These are phyloP conservation scores for Arbutus unedo DNA, from an alignment of 148 eudicot species.

Conservation along the genomic window DNA sequence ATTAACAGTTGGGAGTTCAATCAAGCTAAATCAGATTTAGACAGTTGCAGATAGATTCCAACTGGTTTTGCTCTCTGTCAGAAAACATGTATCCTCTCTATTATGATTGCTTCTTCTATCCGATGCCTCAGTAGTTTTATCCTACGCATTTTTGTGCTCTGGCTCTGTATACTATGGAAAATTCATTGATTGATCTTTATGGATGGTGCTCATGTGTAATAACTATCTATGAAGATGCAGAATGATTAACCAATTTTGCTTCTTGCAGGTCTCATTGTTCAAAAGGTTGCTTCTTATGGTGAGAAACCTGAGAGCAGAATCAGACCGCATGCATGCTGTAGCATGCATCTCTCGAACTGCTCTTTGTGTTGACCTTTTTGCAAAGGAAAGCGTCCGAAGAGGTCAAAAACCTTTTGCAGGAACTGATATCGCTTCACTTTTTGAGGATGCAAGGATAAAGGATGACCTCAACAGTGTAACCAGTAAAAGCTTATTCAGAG, in stretches of 20 bases:
- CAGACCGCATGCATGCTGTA: slow-evolving; percentile 98
- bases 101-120: not conserved
- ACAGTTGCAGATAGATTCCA: not conserved
- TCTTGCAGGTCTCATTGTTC: slow-evolving; percentile 76
- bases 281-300: slow-evolving; percentile 95
- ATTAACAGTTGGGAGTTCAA: not conserved
- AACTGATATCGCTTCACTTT: slow-evolving; percentile 91
- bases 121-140: not conserved
- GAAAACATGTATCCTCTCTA: not conserved
- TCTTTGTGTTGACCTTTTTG: slow-evolving; percentile 93
- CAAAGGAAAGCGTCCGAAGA: slow-evolving; percentile 86
- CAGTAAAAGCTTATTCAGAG: slow-evolving; percentile 90
- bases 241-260: slow-evolving; percentile 17
- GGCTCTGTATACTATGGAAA: not conserved
- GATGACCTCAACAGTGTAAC: slow-evolving; percentile 82
- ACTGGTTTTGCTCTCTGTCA: not conserved
- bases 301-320: slow-evolving; percentile 96
- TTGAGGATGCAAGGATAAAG: slow-evolving; percentile 75
- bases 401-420: slow-evolving; percentile 97
- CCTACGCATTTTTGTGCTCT: not conserved
- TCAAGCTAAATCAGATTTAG: not conserved
- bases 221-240: not conserved
- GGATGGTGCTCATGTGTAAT: not conserved
- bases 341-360: slow-evolving; percentile 99
- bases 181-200: not conserved